Evolutionary conservation across 164 flowering plant species (phyloP).

Genomic region (Aristolochia contorta): DNA sequence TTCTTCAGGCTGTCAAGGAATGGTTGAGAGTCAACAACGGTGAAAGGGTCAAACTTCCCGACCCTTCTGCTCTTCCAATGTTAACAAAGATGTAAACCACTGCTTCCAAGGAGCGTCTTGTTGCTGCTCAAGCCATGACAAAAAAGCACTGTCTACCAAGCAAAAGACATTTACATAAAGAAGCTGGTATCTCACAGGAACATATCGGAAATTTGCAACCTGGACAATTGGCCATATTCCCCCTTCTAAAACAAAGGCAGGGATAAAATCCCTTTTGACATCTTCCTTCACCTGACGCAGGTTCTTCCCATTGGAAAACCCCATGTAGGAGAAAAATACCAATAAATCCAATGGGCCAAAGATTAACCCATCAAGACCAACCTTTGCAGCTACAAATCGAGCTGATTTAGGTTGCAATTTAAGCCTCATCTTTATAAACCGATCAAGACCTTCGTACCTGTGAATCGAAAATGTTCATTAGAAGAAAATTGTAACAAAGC

Average conservation of each 20-base stretch:
- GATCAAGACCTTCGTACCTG: slow-evolving; percentile 88
- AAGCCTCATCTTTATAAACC: slow-evolving; percentile 38
- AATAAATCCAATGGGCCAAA: slow-evolving; percentile 79
- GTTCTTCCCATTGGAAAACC: slow-evolving; percentile 63
- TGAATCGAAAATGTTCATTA: background rate
- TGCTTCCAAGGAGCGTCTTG: slow-evolving; percentile 56
- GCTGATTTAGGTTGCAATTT: slow-evolving; percentile 47
- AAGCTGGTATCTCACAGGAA: slow-evolving; percentile 84
- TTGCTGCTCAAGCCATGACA: slow-evolving; percentile 79
- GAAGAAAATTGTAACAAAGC: too few species aligned
- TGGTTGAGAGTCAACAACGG: background rate
- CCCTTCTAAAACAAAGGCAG: slow-evolving; percentile 67
- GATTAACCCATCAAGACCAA: slow-evolving; percentile 60
- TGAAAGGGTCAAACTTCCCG: slow-evolving; percentile 12
- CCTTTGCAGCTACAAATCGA: slow-evolving; percentile 70
- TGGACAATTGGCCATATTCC: slow-evolving; percentile 80
- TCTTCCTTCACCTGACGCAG: slow-evolving; percentile 68
- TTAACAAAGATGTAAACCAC: slow-evolving; percentile 28
- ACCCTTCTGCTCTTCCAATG: slow-evolving; percentile 25
- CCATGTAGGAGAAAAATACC: slow-evolving; percentile 82
- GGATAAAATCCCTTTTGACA: slow-evolving; percentile 79
- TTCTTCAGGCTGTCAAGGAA: background rate
- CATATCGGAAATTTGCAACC: slow-evolving; percentile 64
- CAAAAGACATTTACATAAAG: slow-evolving; percentile 81
- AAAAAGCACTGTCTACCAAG: slow-evolving; percentile 73